Evolutionary conservation across 108 stramenopile genomes (phyloP).

Genomic region (Chaetoceros muelleri): DNA sequence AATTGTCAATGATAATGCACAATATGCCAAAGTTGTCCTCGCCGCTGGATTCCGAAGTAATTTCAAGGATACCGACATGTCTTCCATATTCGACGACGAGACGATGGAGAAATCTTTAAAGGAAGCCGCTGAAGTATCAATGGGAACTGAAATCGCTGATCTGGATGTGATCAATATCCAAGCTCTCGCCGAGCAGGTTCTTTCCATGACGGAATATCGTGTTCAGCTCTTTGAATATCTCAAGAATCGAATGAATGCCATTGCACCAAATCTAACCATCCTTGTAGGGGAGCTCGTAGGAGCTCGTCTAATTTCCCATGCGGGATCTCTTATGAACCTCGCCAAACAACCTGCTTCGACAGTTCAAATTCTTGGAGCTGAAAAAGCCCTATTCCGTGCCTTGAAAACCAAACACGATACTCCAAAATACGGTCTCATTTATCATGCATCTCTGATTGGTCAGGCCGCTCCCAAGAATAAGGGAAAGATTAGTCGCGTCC

Average conservation of each 20-base stretch:
- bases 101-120: conserved; percentile 79
- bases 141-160: conserved; percentile 98
- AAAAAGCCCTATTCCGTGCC: conserved; percentile 99
- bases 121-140: conserved; percentile 96
- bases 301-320: conserved; percentile 97
- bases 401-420: conserved; percentile 99
- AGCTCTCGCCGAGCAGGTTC: conserved; percentile 90
- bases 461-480: conserved; percentile 99
- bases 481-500: conserved; percentile 97
- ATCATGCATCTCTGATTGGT: conserved; percentile 95
- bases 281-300: conserved; percentile 98
- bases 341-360: conserved; percentile 99
- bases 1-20: conserved; percentile 93
- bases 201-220: conserved; percentile 96
- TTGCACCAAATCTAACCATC: conserved; percentile 99
- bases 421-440: conserved; percentile 99
- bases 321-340: conserved; percentile 96
- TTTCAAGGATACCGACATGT: conserved; percentile 77
- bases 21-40: conserved; percentile 92
- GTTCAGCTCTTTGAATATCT: conserved; percentile 97
- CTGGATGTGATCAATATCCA: conserved; percentile 91
- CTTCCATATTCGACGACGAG: conserved; percentile 88
- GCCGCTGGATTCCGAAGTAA: conserved; percentile 84
- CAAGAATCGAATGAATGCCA: conserved; percentile 98
- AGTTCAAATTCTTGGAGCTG: conserved; percentile 99